Evolutionary conservation across 768 basidiomycete species (phyloP), one percentile per base, ranked within the genome.

Genomic region (Albatrellus ellisii): DNA sequence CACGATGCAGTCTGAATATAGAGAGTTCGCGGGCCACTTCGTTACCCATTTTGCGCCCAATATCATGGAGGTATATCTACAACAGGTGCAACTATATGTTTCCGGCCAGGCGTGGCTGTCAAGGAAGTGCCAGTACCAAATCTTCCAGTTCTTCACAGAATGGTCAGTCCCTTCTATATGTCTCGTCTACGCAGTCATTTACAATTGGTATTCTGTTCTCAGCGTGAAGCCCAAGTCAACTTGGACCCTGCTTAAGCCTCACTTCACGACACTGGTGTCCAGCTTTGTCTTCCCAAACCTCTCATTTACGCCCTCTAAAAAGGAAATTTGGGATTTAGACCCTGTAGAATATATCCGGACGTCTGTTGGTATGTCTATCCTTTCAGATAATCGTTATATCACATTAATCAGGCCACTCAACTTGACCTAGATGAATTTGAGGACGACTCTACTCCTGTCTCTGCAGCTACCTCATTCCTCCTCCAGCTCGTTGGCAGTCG

Each of bases 201-300:
- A 26, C 22, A 14, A 37, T 21, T 24, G 36, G 24, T 36, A 24
- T 45, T 18, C 38, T 43, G 38, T 37, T 8, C 21, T 32, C 41
- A 92, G 89, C 52, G 75, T 94, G 51, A 92, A 92, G 62, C 90
- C 90, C 11, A 89, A 87, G 54, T 73, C 85, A n/a, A 94, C 87
- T 4, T 92, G 89, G 88, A 62, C 67, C 3, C 68, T 86, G 27
- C 72, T 94, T 55, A 90, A 90, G 59, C 88, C 88, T 17, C 89
- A 88, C 52, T 74, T 83, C 27, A 69, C 84, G 55, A 74, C 62
- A 2, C 72, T 92, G 4, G 73, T 91, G n/a, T 76, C 80, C 7
- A 69, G 66, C 27, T 89, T 90, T 52, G 77, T 83, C 15, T 92
- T 90, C 68, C 87, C 90, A 24, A 81, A 86, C 53, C 70, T 94